phyloP scores from a whole-genome alignment of 441 rosid genomes.

The Brassica balearica region DNA sequence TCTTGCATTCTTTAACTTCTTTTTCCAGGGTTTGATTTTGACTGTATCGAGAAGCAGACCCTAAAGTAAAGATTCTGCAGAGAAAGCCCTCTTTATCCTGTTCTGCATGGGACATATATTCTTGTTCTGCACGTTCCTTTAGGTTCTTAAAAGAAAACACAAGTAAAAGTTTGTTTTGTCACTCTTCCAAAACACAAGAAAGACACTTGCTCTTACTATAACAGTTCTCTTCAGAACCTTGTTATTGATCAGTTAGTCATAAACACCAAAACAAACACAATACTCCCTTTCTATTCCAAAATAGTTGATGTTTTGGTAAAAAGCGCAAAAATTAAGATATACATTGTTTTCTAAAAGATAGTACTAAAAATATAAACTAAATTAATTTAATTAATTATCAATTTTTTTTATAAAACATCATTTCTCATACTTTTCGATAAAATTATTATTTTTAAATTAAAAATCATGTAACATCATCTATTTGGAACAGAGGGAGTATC shows the following conservation, averaged over 20 bases:
- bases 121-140: constrained; percentile 55
- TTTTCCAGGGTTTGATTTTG: constrained; percentile 50
- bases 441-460: too few relatives aligned
- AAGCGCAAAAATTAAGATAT: too few relatives aligned
- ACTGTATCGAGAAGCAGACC: constrained; percentile 70
- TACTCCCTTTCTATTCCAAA: too few relatives aligned
- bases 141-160: constrained; percentile 32
- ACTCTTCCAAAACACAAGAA: constrained; percentile 2
- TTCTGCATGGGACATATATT: constrained; percentile 59
- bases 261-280: background rate
- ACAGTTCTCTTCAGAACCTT: background rate
- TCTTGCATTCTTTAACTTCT: constrained; percentile 42
- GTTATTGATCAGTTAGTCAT: background rate
- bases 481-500: background rate
- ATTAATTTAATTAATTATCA: too few relatives aligned
- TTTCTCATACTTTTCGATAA: too few relatives aligned
- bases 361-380: too few relatives aligned
- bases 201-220: too few relatives aligned
- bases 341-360: too few relatives aligned
- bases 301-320: too few relatives aligned
- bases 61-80: constrained; percentile 58
- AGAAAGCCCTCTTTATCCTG: constrained; percentile 39
- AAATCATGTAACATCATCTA: too few relatives aligned
- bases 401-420: too few relatives aligned
- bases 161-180: constrained; percentile 18